A percentile compares a stretch with the other conserved stretches of the same genome.
phyloP scores from a whole-genome alignment of 441 rosid species.

The Biscutella laevigata region DNA sequence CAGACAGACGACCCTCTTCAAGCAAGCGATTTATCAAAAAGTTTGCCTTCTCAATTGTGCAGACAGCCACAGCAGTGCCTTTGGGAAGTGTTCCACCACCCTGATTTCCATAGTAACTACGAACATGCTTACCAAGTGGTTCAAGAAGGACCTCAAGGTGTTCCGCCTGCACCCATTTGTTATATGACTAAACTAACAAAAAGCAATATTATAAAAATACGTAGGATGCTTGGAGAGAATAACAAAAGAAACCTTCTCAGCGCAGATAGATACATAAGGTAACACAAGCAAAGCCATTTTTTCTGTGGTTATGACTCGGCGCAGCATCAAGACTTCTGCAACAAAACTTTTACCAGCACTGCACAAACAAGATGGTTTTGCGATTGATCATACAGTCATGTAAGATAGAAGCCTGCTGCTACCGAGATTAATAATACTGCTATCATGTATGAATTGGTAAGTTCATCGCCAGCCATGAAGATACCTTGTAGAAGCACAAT shows the following conservation, averaged over 20 bases:
- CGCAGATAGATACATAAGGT: conserved; percentile 95
- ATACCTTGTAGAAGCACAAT: conserved; percentile 98
- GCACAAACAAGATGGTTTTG: conserved; percentile 24
- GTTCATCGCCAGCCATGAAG: conserved; percentile 15
- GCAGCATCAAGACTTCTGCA: conserved; percentile 94
- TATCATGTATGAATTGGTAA: conserved; percentile 8
- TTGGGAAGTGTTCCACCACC: conserved; percentile 98
- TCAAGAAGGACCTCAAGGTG: conserved; percentile 87
- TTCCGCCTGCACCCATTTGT: conserved; percentile 60
- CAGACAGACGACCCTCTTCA: conserved; percentile 94
- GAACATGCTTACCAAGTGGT: conserved; percentile 88
- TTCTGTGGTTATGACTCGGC: conserved; percentile 68
- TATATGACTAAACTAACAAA: not conserved
- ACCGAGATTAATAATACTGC: not conserved
- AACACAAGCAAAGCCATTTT: conserved; percentile 89
- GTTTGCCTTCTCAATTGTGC: conserved; percentile 99
- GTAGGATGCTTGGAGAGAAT: conserved; percentile 11
- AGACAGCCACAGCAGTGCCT: conserved; percentile 93
- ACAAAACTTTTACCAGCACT: conserved; percentile 99
- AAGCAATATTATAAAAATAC: conserved; percentile 4
- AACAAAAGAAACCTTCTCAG: conserved; percentile 63
- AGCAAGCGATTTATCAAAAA: conserved; percentile 74
- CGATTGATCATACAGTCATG: conserved; percentile 4
- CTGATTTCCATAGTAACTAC: conserved; percentile 91
- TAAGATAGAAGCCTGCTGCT: conserved; percentile 14